A percentile compares a stretch with the other conserved stretches of the same genome.
Conservation (phyloP, 2,329 filamentous ascomycete genomes). For the Setomelanomma holmii region DNA sequence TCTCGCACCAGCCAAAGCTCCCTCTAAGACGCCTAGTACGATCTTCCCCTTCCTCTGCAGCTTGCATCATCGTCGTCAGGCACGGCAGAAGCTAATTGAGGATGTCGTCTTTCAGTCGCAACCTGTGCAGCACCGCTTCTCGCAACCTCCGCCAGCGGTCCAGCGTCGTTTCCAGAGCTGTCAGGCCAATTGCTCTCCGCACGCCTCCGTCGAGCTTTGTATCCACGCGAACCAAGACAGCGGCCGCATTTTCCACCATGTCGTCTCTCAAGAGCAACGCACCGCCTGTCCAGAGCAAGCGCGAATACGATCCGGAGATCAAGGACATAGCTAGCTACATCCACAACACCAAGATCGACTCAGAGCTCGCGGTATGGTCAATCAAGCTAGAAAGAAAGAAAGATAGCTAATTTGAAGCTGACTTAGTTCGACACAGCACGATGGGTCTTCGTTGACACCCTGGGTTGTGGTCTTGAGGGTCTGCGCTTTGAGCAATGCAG, state of each 20-base stretch:
- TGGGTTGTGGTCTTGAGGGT: constrained; percentile 95
- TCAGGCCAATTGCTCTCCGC: constrained; percentile 46
- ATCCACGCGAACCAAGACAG: constrained; percentile 27
- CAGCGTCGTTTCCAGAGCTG: constrained; percentile 41
- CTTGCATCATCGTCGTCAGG: constrained; percentile 40
- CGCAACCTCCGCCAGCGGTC: constrained; percentile 47
- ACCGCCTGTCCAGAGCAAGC: constrained; percentile 38
- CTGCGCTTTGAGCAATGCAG: constrained; percentile 95
- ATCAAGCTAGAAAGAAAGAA: background rate
- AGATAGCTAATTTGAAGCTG: constrained; percentile 20
- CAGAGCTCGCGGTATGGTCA: constrained; percentile 83
- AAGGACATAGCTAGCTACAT: constrained; percentile 95
- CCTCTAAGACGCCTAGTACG: constrained; percentile 42
- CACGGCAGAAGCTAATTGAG: constrained; percentile 47
- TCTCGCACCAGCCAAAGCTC: constrained; percentile 26
- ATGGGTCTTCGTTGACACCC: constrained; percentile 94
- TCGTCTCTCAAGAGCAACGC: constrained; percentile 45
- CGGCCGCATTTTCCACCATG: constrained; percentile 48
- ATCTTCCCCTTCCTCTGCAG: constrained; percentile 37
- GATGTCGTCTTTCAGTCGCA: constrained; percentile 53
- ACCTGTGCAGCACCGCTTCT: constrained; percentile 48
- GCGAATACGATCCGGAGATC: constrained; percentile 87
- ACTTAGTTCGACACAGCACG: constrained; percentile 89
- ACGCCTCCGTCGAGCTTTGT: constrained; percentile 31
- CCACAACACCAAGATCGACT: constrained; percentile 88